Evolutionary conservation across 2,329 filamentous ascomycete genomes (phyloP).

Genomic region (Pseudogymnoascus sp.): DNA sequence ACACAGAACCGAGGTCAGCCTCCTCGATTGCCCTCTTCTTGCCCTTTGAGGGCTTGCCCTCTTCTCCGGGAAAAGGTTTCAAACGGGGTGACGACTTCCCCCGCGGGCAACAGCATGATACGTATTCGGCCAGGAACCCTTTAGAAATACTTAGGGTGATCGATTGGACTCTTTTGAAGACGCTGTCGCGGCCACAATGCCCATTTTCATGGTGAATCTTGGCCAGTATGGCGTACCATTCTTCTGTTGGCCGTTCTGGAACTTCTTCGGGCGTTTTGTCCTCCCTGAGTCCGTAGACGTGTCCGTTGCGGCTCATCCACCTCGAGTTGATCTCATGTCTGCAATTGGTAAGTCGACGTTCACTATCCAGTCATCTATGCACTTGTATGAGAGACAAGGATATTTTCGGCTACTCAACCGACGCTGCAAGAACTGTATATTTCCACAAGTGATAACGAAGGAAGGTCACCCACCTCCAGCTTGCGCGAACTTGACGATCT

Average conservation of each 20-base stretch:
- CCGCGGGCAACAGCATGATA: neutral
- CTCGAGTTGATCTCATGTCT: neutral
- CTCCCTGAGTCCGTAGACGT: neutral
- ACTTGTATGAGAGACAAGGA: neutral
- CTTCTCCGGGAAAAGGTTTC: neutral
- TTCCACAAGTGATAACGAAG: neutral
- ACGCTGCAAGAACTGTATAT: neutral
- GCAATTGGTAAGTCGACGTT: neutral
- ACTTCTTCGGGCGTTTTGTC: neutral
- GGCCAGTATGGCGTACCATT: neutral
- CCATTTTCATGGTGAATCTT: neutral
- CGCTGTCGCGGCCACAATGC: neutral
- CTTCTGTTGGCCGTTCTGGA: neutral
- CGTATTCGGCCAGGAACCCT: neutral
- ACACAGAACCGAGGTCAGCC: neutral
- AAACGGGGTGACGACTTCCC: neutral
- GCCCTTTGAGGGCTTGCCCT: neutral
- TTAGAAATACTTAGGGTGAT: conserved; percentile 6
- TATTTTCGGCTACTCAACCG: neutral
- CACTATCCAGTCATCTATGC: neutral
- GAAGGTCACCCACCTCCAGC: neutral
- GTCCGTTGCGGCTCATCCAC: neutral
- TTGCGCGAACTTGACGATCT: neutral
- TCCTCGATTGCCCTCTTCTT: neutral
- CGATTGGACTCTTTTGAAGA: neutral